phyloP scores from a whole-genome alignment of 257 asterid genomes.

The Solanum lycopersicoides region DNA sequence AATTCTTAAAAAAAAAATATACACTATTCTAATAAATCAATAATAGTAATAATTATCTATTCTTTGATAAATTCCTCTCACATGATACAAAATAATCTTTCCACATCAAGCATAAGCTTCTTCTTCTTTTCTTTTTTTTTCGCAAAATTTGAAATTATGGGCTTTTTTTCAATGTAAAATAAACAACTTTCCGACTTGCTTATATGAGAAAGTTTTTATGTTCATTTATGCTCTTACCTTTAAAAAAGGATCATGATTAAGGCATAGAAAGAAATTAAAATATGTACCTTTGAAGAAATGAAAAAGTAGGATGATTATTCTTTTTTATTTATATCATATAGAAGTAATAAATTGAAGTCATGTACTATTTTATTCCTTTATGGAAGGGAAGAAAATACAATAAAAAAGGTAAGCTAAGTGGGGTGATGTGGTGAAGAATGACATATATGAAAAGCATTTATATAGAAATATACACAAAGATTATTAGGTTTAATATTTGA shows the following conservation, averaged over 20 bases:
- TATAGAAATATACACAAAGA: not conserved
- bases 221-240: not conserved
- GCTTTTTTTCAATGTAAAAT: not conserved
- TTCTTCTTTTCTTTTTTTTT: not conserved
- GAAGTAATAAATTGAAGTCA: not conserved
- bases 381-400: not conserved
- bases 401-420: not conserved
- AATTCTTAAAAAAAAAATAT: not conserved
- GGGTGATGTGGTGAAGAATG: constrained; percentile 17
- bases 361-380: not conserved
- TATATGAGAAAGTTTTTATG: not conserved
- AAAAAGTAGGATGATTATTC: not conserved
- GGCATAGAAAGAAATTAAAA: not conserved
- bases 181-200: not conserved
- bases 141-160: not conserved
- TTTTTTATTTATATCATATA: not conserved
- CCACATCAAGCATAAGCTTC: not conserved
- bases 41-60: not conserved
- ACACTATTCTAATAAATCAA: not conserved
- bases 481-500: constrained; percentile 2
- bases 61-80: not conserved
- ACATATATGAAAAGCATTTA: not conserved
- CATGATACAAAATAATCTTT: not conserved
- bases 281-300: not conserved
- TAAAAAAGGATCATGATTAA: not conserved